Base-by-base conservation (phyloP, 2,329 filamentous ascomycete genomes). In the Lachnellula hyalina region DNA sequence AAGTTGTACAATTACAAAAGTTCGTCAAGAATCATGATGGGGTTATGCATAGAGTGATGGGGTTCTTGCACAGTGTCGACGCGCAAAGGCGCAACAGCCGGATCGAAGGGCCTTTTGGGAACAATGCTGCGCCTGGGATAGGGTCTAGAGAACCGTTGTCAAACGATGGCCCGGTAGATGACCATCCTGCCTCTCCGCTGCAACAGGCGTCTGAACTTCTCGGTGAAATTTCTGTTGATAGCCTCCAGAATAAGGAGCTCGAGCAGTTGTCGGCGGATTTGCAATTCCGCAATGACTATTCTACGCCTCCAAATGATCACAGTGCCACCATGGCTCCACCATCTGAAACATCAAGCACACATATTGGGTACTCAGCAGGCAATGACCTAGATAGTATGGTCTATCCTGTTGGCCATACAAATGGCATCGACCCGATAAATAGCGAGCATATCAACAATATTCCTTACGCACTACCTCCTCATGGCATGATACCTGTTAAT, bases 401-500 rank as follows among this genome's bases (percentile, higher is more conserved):
- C 9, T 97, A 96, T 68, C 92, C 93, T 0, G 90, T 96, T 15
- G 92, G 92, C 17, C 85, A 91, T 61, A 94, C 87, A 0, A 89
- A 95, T 61, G 92, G 92, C 51, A 96, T 96, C 62, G 92, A 96
- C 68, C 92, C 93, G 1, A 94, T 96, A 79, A 92, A 93, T 68
- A 87, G 89, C 63, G 92, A 96, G 65, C 91, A 96, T 67, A 90
- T 96, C 67, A 85, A 93, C 74, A 96, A 96, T 69, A 95, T 96
- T 53, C 90, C 92, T 0, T 97, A 96, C 68, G 79, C 86, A 8
- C 77, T 90, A 72, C 90, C 82, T 15, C 78, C 88, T 2, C 90
- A 87, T 49, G 74, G 77, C 2, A 78, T 52, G 71, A 73, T 57
- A 68, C 74, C 61, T 15, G 56, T 59, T 15, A 77, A 79, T 5